These are phyloP conservation scores for Fusarium abutilonis DNA, from an alignment of 2,329 filamentous ascomycete species.

Conservation along the genomic window DNA sequence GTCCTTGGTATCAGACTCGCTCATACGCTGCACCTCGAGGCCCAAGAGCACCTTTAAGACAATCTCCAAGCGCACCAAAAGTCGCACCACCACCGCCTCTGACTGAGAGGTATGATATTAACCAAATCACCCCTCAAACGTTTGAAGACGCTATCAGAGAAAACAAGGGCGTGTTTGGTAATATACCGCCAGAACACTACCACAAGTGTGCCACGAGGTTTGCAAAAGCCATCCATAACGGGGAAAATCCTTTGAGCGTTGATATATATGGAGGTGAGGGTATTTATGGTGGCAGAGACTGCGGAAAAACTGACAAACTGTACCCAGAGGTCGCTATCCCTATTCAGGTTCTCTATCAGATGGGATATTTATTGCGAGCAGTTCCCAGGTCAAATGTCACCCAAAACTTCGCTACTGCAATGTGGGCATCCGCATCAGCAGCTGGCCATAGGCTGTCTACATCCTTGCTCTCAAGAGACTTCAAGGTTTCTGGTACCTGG, in stretches of 20 bases:
- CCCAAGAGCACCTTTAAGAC: constrained; percentile 8
- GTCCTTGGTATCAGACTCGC: constrained; percentile 20
- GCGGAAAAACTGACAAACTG: constrained; percentile 10
- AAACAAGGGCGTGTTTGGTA: constrained; percentile 26
- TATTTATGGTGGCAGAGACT: not conserved
- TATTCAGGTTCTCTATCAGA: constrained; percentile 39
- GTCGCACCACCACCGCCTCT: not conserved
- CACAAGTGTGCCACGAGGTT: constrained; percentile 40
- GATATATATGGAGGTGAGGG: constrained; percentile 43
- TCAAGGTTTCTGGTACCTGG: constrained; percentile 36
- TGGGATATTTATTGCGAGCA: constrained; percentile 45
- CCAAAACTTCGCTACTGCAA: constrained; percentile 32
- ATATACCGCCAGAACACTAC: constrained; percentile 41
- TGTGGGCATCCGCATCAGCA: constrained; percentile 50
- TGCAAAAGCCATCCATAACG: constrained; percentile 33
- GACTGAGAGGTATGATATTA: constrained; percentile 36
- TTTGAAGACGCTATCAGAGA: constrained; percentile 37
- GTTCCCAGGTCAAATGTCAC: constrained; percentile 9
- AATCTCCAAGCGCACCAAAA: constrained; percentile 25
- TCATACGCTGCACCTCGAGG: constrained; percentile 33
- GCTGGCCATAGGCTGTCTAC: constrained; percentile 47
- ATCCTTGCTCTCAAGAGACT: constrained; percentile 42
- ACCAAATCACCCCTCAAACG: constrained; percentile 34
- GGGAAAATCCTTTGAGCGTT: constrained; percentile 34
- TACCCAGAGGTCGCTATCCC: constrained; percentile 36